These are phyloP conservation scores for Rhodamnia argentea DNA, from an alignment of 345 rosid species.

Conservation along the genomic window DNA sequence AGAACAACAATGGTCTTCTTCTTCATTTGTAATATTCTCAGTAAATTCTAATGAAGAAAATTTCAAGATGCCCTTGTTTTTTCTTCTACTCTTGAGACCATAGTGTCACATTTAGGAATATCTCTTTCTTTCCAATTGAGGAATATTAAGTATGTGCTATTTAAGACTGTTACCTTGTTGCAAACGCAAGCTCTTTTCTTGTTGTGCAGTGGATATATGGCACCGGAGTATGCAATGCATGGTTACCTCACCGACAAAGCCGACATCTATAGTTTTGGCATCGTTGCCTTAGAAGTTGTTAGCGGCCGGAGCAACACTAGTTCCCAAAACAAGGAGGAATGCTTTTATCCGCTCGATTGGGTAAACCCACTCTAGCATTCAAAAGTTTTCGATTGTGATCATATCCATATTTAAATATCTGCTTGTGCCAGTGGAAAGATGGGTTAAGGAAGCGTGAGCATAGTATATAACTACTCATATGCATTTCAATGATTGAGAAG, in stretches of 20 bases:
- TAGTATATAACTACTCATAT: background rate
- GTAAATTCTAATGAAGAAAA: too few species aligned
- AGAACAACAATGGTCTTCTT: background rate
- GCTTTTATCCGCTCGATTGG: constrained; percentile 18
- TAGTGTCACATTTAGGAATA: too few species aligned
- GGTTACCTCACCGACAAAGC: constrained; percentile 24
- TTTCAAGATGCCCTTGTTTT: background rate
- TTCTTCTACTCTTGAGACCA: background rate
- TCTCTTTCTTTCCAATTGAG: too few species aligned
- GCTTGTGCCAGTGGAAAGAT: background rate
- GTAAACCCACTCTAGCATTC: background rate
- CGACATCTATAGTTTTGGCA: constrained; percentile 24
- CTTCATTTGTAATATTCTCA: too few species aligned
- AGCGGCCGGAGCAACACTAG: constrained; percentile 12
- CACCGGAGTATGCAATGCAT: constrained; percentile 27
- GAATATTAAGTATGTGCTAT: background rate
- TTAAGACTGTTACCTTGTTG: background rate
- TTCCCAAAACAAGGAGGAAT: background rate
- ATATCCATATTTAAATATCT: too few species aligned
- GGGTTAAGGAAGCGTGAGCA: background rate
- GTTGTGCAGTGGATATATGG: constrained; percentile 21
- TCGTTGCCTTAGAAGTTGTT: constrained; percentile 18
- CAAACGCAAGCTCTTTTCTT: background rate
- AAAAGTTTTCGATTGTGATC: background rate
- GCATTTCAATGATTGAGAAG: background rate